A percentile compares a stretch with the other conserved stretches of the same genome.
Evolutionary conservation across 345 rosid genomes (phyloP).

Genomic region (Syzygium aromaticum): DNA sequence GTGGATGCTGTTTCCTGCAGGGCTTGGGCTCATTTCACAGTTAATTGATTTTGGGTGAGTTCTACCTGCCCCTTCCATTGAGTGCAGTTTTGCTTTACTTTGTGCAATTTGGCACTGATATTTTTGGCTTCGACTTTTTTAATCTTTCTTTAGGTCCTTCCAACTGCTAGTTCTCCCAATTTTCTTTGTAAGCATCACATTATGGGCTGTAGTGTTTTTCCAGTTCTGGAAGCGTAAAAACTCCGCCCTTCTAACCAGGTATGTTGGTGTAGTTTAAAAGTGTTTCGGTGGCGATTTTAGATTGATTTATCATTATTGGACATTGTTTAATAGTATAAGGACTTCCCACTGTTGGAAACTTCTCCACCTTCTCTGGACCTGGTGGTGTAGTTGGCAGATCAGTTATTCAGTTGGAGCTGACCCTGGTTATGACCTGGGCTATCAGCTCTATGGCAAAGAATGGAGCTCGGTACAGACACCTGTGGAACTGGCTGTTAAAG

Average conservation of each 20-base stretch:
- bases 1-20: constrained; percentile 84
- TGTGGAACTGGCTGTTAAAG: constrained; percentile 26
- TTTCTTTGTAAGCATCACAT: constrained; percentile 54
- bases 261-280: background rate
- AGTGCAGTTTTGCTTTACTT: background rate
- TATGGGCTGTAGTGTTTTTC: constrained; percentile 88
- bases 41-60: constrained; percentile 71
- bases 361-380: constrained; percentile 1
- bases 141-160: constrained; percentile 42
- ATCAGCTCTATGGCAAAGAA: constrained; percentile 31
- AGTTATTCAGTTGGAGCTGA: constrained; percentile 46
- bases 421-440: constrained; percentile 43
- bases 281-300: background rate
- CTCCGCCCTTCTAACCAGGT: constrained; percentile 71
- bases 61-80: background rate
- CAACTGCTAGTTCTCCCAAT: constrained; percentile 64
- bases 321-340: background rate
- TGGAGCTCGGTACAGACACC: constrained; percentile 48
- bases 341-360: background rate
- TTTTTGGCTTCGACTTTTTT: background rate
- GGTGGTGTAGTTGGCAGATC: constrained; percentile 64
- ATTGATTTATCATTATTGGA: background rate
- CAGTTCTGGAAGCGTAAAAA: constrained; percentile 98
- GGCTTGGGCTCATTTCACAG: constrained; percentile 48
- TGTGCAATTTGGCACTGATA: background rate